These are phyloP conservation scores for Alternaria incomplexa DNA, from an alignment of 2,329 filamentous ascomycete species.

Conservation along the genomic window DNA sequence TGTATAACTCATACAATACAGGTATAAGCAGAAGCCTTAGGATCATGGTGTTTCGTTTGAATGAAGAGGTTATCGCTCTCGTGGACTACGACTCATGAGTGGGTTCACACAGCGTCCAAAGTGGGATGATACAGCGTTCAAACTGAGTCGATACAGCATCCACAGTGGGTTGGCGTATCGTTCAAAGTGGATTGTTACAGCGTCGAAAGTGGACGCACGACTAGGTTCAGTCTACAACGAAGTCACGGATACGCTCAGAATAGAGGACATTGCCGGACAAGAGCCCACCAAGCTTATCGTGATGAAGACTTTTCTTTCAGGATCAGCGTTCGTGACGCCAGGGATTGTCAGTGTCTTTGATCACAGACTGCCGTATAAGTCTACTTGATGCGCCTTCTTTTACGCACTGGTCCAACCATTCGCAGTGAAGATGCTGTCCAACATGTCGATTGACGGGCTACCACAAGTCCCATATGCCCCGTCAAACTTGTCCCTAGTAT, in stretches of 20 bases:
- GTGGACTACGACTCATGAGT: too few species aligned
- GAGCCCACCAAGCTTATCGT: background rate
- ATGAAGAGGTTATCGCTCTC: too few species aligned
- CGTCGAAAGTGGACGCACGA: background rate
- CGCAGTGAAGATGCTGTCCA: background rate
- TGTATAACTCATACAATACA: background rate
- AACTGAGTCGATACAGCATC: background rate
- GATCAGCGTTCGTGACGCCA: background rate
- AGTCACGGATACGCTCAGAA: background rate
- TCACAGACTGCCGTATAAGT: background rate
- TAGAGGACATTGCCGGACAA: background rate
- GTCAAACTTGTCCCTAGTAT: accelerated
- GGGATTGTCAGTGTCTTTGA: background rate
- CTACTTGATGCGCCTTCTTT: background rate
- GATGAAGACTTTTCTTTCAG: background rate
- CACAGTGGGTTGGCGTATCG: background rate
- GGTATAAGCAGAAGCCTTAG: background rate
- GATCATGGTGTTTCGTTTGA: background rate
- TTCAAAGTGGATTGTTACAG: background rate
- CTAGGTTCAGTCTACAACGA: background rate
- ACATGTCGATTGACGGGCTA: background rate
- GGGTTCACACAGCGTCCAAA: background rate
- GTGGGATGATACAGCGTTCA: background rate
- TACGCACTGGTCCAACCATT: background rate
- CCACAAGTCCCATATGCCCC: background rate